These are phyloP conservation scores for Tylopilus sp. DNA, from an alignment of 768 basidiomycete genomes.

Conservation along the genomic window DNA sequence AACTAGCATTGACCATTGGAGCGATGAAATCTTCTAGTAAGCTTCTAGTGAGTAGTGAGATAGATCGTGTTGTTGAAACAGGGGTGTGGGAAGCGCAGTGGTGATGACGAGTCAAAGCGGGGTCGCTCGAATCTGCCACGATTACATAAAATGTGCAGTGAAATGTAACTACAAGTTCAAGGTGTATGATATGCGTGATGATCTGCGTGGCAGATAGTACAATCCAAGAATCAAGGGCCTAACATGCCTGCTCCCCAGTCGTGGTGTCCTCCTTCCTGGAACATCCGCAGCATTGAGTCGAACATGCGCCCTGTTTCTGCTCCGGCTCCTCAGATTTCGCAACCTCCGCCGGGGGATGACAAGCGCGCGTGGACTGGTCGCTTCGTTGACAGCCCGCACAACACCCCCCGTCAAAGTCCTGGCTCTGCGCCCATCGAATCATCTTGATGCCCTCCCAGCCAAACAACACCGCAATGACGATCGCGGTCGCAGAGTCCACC, in stretches of 20 bases:
- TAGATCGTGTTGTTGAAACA: not conserved
- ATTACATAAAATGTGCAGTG: too few relatives aligned
- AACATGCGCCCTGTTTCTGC: not conserved
- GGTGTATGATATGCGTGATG: too few relatives aligned
- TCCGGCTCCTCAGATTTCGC: slow-evolving; percentile 1
- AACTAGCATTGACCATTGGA: too few relatives aligned
- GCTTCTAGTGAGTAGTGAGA: not conserved
- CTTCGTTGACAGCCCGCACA: not conserved
- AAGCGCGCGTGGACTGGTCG: not conserved
- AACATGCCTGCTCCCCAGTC: not conserved
- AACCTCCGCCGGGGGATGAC: not conserved
- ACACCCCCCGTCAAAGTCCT: too few relatives aligned
- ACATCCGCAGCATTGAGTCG: slow-evolving; percentile 2
- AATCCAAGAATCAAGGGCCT: not conserved
- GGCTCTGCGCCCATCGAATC: slow-evolving; percentile 5
- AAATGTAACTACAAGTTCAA: not conserved
- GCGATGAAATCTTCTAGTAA: too few relatives aligned
- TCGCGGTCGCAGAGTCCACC: too few relatives aligned
- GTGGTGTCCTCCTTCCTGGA: not conserved
- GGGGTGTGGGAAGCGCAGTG: too few relatives aligned
- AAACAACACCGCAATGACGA: too few relatives aligned
- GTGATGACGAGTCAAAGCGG: too few relatives aligned
- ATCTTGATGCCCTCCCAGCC: not conserved
- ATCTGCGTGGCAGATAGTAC: too few relatives aligned
- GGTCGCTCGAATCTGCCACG: too few relatives aligned